A percentile compares a stretch with the other conserved stretches of the same genome.
Evolutionary conservation across 2,329 filamentous ascomycete species (phyloP).

Genomic region (Curvularia lunata): DNA sequence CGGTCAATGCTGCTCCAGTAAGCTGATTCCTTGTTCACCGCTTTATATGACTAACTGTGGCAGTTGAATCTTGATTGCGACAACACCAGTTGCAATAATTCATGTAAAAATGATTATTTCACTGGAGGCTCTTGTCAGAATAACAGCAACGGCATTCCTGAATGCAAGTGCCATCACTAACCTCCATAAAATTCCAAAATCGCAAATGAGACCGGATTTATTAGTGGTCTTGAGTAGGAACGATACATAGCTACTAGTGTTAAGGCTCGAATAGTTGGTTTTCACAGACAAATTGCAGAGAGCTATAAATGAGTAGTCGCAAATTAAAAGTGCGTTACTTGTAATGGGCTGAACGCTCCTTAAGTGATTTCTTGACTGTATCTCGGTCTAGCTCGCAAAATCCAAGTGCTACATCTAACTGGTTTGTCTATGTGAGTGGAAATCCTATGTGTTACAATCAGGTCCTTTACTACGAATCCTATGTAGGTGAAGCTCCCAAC

Average conservation of each 20-base stretch:
- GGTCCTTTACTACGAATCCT: too few relatives aligned
- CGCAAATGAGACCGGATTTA: not conserved
- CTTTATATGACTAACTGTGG: not conserved
- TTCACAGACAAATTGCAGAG: not conserved
- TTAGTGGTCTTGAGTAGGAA: not conserved
- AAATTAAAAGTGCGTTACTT: not conserved
- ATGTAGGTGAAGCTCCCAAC: too few relatives aligned
- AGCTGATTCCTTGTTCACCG: not conserved
- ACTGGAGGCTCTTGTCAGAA: not conserved
- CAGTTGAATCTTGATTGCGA: not conserved
- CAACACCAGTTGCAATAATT: not conserved
- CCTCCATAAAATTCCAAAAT: not conserved
- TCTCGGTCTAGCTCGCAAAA: not conserved
- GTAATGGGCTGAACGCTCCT: not conserved
- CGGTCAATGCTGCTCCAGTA: not conserved
- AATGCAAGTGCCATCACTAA: not conserved
- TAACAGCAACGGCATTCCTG: not conserved
- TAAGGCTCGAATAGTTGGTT: not conserved
- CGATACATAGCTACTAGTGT: not conserved
- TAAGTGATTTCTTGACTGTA: not conserved
- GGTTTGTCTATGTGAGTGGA: too few relatives aligned
- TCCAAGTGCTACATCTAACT: not conserved
- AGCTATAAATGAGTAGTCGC: too few relatives aligned
- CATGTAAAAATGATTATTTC: not conserved
- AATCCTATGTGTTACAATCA: too few relatives aligned